phyloP scores from a whole-genome alignment of 164 flowering plant genomes.

The Pachysandra terminalis region DNA sequence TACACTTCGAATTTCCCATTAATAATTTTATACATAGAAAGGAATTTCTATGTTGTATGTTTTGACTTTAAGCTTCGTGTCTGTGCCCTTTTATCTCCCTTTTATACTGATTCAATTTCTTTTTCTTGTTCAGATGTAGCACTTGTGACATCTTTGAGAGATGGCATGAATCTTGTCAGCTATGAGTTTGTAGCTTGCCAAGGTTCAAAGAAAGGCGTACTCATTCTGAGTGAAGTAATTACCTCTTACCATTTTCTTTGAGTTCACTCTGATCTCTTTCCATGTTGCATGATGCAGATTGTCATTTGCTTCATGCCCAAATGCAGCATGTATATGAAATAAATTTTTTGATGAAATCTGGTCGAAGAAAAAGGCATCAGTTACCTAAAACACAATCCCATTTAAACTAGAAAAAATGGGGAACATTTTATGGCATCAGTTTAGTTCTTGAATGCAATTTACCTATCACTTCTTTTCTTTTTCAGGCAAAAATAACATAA shows the following conservation, averaged over 20 bases:
- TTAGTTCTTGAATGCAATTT: background rate
- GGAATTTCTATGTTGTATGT: too few species aligned
- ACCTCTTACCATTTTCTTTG: background rate
- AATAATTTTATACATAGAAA: too few species aligned
- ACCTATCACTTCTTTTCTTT: background rate
- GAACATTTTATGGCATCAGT: too few species aligned
- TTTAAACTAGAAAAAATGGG: too few species aligned
- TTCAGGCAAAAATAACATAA: too few species aligned
- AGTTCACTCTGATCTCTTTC: background rate
- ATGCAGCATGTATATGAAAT: background rate
- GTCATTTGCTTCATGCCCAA: background rate
- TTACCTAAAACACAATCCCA: too few species aligned
- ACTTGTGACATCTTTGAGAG: conserved; percentile 92
- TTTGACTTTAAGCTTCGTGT: too few species aligned
- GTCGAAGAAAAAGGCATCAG: too few species aligned
- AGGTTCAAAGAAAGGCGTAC: conserved; percentile 89
- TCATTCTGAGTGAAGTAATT: conserved; percentile 94
- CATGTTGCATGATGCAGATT: background rate
- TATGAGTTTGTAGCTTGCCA: conserved; percentile 99
- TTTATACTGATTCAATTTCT: background rate
- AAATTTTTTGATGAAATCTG: too few species aligned
- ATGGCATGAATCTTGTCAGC: conserved; percentile 99
- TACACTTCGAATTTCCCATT: too few species aligned
- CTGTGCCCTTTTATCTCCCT: too few species aligned
- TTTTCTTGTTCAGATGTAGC: conserved; percentile 67